Conservation (phyloP, 108 stramenopile species). For the Nannochloropsis gaditana region DNA sequence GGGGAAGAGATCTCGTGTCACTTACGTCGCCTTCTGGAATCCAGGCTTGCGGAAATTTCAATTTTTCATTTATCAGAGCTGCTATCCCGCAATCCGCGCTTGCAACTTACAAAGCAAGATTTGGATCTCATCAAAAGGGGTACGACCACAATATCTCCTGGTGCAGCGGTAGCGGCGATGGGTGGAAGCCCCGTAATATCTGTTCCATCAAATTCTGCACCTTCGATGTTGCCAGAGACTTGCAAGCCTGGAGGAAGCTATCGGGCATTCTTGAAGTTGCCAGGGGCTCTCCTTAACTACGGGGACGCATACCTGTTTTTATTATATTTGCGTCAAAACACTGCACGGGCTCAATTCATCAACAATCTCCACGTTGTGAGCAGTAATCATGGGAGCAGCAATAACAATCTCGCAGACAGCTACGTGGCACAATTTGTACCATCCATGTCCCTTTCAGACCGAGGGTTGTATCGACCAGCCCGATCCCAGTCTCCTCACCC, state of each 20-base stretch:
- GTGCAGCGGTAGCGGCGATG: background rate
- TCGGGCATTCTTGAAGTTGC: background rate
- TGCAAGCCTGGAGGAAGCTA: background rate
- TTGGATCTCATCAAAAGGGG: constrained; percentile 5
- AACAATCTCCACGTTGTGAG: background rate
- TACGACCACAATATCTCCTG: background rate
- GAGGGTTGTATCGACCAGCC: background rate
- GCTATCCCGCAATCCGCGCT: constrained; percentile 13
- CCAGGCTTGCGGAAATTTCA: background rate
- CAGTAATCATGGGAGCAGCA: background rate
- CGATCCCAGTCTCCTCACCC: background rate
- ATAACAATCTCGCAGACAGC: background rate
- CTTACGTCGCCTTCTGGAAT: constrained; percentile 14
- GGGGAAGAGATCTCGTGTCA: background rate
- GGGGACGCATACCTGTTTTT: constrained; percentile 13
- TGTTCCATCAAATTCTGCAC: background rate
- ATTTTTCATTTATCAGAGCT: constrained; percentile 1
- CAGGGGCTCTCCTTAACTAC: background rate
- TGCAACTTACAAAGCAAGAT: constrained; percentile 9
- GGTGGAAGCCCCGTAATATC: background rate
- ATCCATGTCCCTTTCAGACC: background rate
- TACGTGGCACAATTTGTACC: background rate
- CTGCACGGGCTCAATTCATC: constrained; percentile 13
- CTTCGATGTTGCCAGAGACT: background rate
- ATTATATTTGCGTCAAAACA: constrained; percentile 15